phyloP scores from a whole-genome alignment of 768 basidiomycete genomes.

The Termitomyces eurrhizus region DNA sequence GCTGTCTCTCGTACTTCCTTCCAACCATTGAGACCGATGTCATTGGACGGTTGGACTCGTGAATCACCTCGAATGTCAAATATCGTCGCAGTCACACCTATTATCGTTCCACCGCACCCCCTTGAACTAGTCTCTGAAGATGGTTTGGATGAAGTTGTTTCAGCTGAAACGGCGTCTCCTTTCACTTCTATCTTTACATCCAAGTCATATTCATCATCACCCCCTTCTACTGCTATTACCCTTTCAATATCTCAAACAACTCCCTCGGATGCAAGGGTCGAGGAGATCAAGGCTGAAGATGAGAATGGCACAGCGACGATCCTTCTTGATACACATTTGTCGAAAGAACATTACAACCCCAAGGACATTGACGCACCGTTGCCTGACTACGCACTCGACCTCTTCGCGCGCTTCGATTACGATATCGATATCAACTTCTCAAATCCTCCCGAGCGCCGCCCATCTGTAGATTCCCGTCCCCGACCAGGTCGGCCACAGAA shows the following conservation, averaged over 20 bases:
- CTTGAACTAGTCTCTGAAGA: slow-evolving; percentile 9
- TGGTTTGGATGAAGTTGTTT: slow-evolving; percentile 3
- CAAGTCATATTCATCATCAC: slow-evolving; percentile 6
- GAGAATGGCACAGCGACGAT: slow-evolving; percentile 17
- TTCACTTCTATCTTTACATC: slow-evolving; percentile 1
- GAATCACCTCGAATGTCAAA: not conserved
- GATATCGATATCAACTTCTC: slow-evolving; percentile 4
- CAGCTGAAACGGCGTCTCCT: slow-evolving; percentile 8
- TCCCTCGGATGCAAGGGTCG: not conserved
- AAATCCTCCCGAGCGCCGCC: not conserved
- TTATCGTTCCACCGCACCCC: not conserved
- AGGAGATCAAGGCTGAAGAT: not conserved
- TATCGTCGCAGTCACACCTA: not conserved
- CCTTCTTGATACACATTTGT: slow-evolving; percentile 7
- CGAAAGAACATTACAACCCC: slow-evolving; percentile 1
- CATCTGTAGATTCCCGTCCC: not conserved
- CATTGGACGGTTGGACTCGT: slow-evolving; percentile 12
- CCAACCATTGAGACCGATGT: slow-evolving; percentile 13
- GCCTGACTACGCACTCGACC: slow-evolving; percentile 19
- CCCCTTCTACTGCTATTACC: slow-evolving; percentile 7
- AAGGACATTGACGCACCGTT: slow-evolving; percentile 12
- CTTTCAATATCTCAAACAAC: not conserved
- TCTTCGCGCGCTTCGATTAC: slow-evolving; percentile 18
- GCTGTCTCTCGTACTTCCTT: slow-evolving; percentile 11
- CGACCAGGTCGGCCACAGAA: not conserved